Base-by-base conservation (phyloP, 2,329 filamentous ascomycete genomes). In the Ceratocystis variospora region DNA sequence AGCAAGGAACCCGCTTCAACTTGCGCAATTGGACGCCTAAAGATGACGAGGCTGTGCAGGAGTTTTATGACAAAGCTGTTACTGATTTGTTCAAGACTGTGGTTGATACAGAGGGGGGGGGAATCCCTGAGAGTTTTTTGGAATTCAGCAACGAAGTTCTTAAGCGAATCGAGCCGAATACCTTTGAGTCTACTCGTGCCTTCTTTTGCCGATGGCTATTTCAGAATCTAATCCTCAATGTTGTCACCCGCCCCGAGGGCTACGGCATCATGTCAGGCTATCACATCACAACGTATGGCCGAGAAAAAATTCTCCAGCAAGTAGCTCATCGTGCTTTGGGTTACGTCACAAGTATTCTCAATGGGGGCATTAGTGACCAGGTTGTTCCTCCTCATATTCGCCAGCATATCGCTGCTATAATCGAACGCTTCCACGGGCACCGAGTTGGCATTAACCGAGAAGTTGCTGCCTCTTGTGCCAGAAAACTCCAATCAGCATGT, bases 141-240 rank as follows among this genome's bases (percentile, higher is more conserved):
- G 87, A 91, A 72, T 83, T 99, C 70, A 89, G 90, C 70, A 89
- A 88, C 74, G 89, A 90, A 69, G 90, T 96, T 68, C 78, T 96
- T 57, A 81, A 82, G 68, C 91, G 91, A 71, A 79, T 96, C 68
- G 86, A 89, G 70, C 81, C 81, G 70, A 86, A 87, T 70, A 83
- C 83, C 70, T 85, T 89, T 69, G 86, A 88, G 70, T 85, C 84
- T 70, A 90, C 90, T 48, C 85, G 90, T 69, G 86, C 86, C 71
- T 95, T 92, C 79, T 83, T 97, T 69, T 89, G 87, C 71, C 88
- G 92, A 73, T 99, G 93, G 86, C 86, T 96, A 69, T 96, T 97
- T 74, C 88, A 90, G 69, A 87, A 87, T 63, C 96, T 94, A 75
- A 79, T 97, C 45, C 82, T 90, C 61, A 87, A 89, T 71, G 87